Conservation (phyloP, 495 filamentous ascomycete genomes). For the Hypoxylon intermedium region DNA sequence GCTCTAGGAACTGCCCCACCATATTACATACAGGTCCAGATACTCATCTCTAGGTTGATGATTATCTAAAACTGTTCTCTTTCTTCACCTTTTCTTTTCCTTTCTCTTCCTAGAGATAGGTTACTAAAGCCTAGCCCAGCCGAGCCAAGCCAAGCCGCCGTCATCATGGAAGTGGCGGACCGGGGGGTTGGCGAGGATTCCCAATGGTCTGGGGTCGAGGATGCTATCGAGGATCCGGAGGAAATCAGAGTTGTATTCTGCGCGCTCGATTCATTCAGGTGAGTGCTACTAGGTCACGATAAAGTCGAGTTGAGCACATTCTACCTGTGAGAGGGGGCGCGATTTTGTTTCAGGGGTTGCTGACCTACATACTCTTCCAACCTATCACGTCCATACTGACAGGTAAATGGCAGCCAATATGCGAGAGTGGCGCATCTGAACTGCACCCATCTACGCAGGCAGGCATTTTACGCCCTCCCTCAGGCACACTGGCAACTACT, state of each 20-base stretch:
- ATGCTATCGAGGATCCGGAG: conserved; percentile 72
- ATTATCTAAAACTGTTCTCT: conserved; percentile 16
- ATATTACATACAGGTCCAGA: conserved; percentile 4
- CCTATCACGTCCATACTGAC: conserved; percentile 19
- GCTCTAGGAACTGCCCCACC: conserved; percentile 7
- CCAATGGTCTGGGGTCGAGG: conserved; percentile 65
- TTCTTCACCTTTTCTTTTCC: conserved; percentile 4
- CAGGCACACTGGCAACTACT: conserved; percentile 81
- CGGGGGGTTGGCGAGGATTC: conserved; percentile 41
- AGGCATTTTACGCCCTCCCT: conserved; percentile 90
- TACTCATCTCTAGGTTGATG: conserved; percentile 8
- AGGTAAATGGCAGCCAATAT: conserved; percentile 69
- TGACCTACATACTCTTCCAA: conserved; percentile 6
- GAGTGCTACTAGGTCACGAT: conserved; percentile 48
- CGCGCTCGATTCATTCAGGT: conserved; percentile 87
- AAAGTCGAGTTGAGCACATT: conserved; percentile 25
- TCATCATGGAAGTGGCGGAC: conserved; percentile 24
- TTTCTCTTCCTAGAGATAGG: conserved; percentile 9
- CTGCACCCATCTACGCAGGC: conserved; percentile 85
- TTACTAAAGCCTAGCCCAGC: too few species aligned
- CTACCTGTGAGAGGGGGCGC: conserved; percentile 17
- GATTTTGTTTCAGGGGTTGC: conserved; percentile 26
- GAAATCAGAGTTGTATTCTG: conserved; percentile 78
- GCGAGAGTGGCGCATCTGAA: conserved; percentile 82
- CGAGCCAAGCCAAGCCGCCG: not conserved